Conservation (phyloP, 305 asterid species). For the Plantago lanceolata region DNA sequence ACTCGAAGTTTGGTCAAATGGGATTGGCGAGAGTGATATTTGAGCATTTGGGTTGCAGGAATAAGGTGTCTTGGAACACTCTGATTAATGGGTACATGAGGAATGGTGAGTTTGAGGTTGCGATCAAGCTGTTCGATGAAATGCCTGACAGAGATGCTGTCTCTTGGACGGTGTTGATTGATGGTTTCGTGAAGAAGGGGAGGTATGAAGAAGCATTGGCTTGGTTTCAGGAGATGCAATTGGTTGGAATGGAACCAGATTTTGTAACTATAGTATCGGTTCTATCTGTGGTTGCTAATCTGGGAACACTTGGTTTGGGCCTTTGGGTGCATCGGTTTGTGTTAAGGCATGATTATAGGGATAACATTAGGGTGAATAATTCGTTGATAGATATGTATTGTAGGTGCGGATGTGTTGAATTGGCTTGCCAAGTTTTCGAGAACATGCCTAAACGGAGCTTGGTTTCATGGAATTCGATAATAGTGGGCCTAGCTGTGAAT, state of each 20-base stretch:
- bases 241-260: slow-evolving; percentile 54
- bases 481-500: slow-evolving; percentile 67
- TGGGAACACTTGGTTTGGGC: slow-evolving; percentile 67
- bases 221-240: slow-evolving; percentile 69
- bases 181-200: slow-evolving; percentile 65
- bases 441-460: slow-evolving; percentile 48
- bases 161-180: slow-evolving; percentile 68
- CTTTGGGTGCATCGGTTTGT: slow-evolving; percentile 60
- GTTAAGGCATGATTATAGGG: slow-evolving; percentile 28
- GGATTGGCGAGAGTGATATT: slow-evolving; percentile 46
- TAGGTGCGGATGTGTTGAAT: slow-evolving; percentile 61
- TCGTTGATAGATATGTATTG: slow-evolving; percentile 73
- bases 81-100: slow-evolving; percentile 65
- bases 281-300: slow-evolving; percentile 64
- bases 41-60: slow-evolving; percentile 42
- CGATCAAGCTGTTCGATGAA: slow-evolving; percentile 56
- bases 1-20: slow-evolving; percentile 48
- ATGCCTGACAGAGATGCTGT: slow-evolving; percentile 68
- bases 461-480: slow-evolving; percentile 74
- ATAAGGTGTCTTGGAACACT: slow-evolving; percentile 71
- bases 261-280: slow-evolving; percentile 51
- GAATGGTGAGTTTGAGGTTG: slow-evolving; percentile 44
- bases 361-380: slow-evolving; percentile 48
- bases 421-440: slow-evolving; percentile 57
- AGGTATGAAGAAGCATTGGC: slow-evolving; percentile 50